Evolutionary conservation across 495 filamentous ascomycete genomes (phyloP), one percentile per base, ranked within the genome.

Genomic region (Penicillium canariense): DNA sequence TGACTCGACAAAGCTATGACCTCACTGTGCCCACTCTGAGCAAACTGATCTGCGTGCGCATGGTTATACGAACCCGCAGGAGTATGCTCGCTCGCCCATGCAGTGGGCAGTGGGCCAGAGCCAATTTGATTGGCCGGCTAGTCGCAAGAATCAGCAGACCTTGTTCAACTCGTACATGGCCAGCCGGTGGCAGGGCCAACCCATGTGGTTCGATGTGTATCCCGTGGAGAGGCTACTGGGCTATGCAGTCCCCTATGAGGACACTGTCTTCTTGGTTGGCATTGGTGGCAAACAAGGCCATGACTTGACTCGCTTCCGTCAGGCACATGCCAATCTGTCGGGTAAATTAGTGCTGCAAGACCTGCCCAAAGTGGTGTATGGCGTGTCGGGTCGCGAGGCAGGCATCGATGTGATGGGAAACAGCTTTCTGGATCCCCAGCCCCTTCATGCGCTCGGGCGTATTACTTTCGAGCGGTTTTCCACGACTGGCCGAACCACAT

Each of bases 401-500:
- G 55, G 68, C 32, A 59, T 75, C 8, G 60, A 72, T 22, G 55
- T 59, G 15, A 70, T 75, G 68, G 62, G 55, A 14, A 68, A 68
- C 58, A 72, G 51, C 25, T 72, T 74, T 40, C 47, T 74, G 15
- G 66, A 72, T 20, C 58, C 62, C 3, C 71, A 75, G 47, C 67
- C 70, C 1, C 55, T 75, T 2, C 62, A 66, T 26, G 67, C 8
- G 76, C 76, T 5, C 59, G 61, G 32, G 62, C 50, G 2, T 79
- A 77, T 58, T 73, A 74, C 55, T 72, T 75, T 50, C 70, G 74
- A n/a, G 58, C 65, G 18, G 71, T 79, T 30, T 73, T 76, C 57
- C 74, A 78, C 36, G 71, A 77, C 59, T 79, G 77, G 74, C 68
- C 73, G 0, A 74, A 79, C 46, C 17, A 63, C 4, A 61, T 71